Evolutionary conservation across 1,284 basidiomycete species (phyloP).

Genomic region (Papiliotrema laurentii): DNA sequence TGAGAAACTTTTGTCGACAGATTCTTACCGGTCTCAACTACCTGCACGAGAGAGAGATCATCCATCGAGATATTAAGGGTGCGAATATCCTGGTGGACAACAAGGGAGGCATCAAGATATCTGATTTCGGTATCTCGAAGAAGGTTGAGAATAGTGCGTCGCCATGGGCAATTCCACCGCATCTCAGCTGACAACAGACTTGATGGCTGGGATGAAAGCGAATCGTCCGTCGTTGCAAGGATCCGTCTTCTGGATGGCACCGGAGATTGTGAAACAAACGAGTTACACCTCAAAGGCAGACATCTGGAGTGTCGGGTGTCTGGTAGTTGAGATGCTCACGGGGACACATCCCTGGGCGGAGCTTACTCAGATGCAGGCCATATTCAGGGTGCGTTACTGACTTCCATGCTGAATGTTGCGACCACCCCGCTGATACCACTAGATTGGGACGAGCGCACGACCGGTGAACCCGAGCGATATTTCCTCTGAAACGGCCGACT

Average conservation of each 20-base stretch:
- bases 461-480: conserved; percentile 85
- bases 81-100: conserved; percentile 98
- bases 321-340: conserved; percentile 97
- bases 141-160: conserved; percentile 92
- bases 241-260: conserved; percentile 99
- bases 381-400: conserved; percentile 77
- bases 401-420: background rate
- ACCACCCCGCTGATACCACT: conserved; percentile 2
- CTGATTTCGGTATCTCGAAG: conserved; percentile 98
- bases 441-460: conserved; percentile 83
- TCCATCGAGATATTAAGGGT: conserved; percentile 98
- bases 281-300: conserved; percentile 88
- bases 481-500: conserved; percentile 74
- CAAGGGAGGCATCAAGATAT: conserved; percentile 97
- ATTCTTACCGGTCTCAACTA: conserved; percentile 89
- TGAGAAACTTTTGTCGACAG: conserved; percentile 90
- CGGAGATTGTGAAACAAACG: conserved; percentile 95
- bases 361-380: conserved; percentile 97
- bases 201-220: conserved; percentile 68
- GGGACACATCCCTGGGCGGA: conserved; percentile 97
- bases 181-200: conserved; percentile 52
- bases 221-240: conserved; percentile 91
- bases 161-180: background rate
- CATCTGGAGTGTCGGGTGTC: conserved; percentile 96
- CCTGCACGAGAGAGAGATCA: conserved; percentile 89